phyloP scores from a whole-genome alignment of 2,329 filamentous ascomycete genomes.

The Ophiostoma tasmaniense region DNA sequence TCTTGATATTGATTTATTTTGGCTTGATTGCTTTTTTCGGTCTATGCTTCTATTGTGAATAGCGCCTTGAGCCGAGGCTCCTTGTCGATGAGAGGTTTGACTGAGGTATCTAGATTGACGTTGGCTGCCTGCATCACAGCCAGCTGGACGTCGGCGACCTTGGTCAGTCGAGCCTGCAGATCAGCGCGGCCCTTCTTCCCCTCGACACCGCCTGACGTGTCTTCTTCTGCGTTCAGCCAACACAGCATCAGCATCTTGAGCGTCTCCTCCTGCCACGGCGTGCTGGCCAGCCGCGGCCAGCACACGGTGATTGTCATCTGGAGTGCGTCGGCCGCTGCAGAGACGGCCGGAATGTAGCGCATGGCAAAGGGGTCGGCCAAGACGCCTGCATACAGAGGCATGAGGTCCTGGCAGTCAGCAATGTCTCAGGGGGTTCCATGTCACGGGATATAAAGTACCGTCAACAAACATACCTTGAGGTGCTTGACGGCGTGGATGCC shows the following conservation, averaged over 20 bases:
- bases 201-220: conserved; percentile 17
- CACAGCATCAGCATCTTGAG: conserved; percentile 53
- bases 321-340: conserved; percentile 44
- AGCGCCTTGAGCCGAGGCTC: conserved; percentile 30
- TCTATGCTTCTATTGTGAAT: conserved; percentile 22
- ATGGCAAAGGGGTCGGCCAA: conserved; percentile 61
- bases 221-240: conserved; percentile 50
- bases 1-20: background rate
- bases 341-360: conserved; percentile 44
- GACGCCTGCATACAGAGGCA: conserved; percentile 57
- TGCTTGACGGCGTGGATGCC: conserved; percentile 59
- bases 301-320: conserved; percentile 51
- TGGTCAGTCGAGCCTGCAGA: conserved; percentile 30
- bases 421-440: too few relatives aligned
- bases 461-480: conserved; percentile 48
- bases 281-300: conserved; percentile 56
- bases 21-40: background rate
- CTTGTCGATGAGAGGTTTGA: conserved; percentile 30
- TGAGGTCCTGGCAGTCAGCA: conserved; percentile 43
- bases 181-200: conserved; percentile 22
- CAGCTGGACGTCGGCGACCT: conserved; percentile 29
- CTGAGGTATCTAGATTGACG: conserved; percentile 24
- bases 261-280: conserved; percentile 53
- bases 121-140: conserved; percentile 26
- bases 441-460: too few relatives aligned